Evolutionary conservation across 805 yeast species (phyloP).

Genomic region (Kregervanrija pseudodelftensis): DNA sequence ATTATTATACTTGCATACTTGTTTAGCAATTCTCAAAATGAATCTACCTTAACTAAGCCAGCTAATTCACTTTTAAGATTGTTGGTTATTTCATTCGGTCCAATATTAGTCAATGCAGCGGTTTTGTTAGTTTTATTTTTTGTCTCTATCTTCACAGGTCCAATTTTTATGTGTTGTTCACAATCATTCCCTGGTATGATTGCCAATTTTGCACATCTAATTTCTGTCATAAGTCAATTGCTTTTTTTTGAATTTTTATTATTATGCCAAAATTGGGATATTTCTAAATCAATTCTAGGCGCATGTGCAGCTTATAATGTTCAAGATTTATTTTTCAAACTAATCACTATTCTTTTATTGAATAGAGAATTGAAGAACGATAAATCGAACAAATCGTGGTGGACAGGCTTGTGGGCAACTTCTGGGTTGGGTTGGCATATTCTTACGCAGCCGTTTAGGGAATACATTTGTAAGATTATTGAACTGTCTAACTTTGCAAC

Average conservation of each 20-base stretch:
- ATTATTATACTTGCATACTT: slow-evolving; percentile 40
- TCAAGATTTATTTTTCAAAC: slow-evolving; percentile 52
- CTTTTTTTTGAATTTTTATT: slow-evolving; percentile 56
- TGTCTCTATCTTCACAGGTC: slow-evolving; percentile 43
- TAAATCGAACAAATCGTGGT: slow-evolving; percentile 62
- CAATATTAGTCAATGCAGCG: slow-evolving; percentile 37
- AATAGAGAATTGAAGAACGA: slow-evolving; percentile 59
- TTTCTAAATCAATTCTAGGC: slow-evolving; percentile 54
- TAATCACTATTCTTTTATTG: slow-evolving; percentile 41
- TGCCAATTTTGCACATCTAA: slow-evolving; percentile 49
- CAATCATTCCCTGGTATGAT: slow-evolving; percentile 41
- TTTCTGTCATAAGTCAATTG: slow-evolving; percentile 47
- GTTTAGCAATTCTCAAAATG: slow-evolving; percentile 50
- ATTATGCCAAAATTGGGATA: slow-evolving; percentile 61
- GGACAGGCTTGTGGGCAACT: slow-evolving; percentile 69
- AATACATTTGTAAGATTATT: slow-evolving; percentile 51
- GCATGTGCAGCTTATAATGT: slow-evolving; percentile 46
- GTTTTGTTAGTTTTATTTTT: slow-evolving; percentile 34
- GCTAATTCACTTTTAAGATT: slow-evolving; percentile 39
- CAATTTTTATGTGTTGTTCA: slow-evolving; percentile 38
- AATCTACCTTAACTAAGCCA: slow-evolving; percentile 27
- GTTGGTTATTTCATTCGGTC: slow-evolving; percentile 37
- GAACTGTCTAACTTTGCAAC: slow-evolving; percentile 65
- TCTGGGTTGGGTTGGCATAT: slow-evolving; percentile 57
- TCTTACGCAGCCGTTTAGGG: slow-evolving; percentile 58